Conservation (phyloP, 768 basidiomycete genomes). For the Krasilnikovozyma curviuscula region DNA sequence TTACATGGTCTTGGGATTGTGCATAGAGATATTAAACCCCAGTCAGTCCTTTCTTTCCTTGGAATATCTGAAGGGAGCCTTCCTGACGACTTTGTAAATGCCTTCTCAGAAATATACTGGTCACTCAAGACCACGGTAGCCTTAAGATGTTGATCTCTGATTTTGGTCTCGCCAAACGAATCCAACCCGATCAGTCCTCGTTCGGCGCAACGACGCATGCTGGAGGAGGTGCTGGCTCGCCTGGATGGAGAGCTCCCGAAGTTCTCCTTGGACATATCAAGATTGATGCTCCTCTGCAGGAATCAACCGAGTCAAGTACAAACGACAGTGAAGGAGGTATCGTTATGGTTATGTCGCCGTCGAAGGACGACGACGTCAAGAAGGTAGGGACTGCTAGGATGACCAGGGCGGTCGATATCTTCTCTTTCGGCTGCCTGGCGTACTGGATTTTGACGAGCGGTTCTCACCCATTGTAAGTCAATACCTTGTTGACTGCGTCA, state of each 20-base stretch:
- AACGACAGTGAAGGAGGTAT: neutral
- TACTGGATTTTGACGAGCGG: slow-evolving; percentile 82
- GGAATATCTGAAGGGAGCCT: neutral
- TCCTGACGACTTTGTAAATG: neutral
- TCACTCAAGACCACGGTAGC: slow-evolving; percentile 35
- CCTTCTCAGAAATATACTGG: slow-evolving; percentile 49
- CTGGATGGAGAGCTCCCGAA: slow-evolving; percentile 96
- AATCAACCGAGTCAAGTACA: neutral
- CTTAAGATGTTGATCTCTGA: slow-evolving; percentile 41
- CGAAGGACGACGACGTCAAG: slow-evolving; percentile 32
- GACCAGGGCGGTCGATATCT: slow-evolving; percentile 91
- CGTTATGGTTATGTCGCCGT: slow-evolving; percentile 39
- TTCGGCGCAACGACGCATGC: slow-evolving; percentile 70
- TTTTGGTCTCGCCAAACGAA: slow-evolving; percentile 87
- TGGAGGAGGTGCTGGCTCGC: slow-evolving; percentile 69
- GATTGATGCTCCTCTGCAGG: slow-evolving; percentile 61
- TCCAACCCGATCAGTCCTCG: slow-evolving; percentile 88
- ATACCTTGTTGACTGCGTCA: neutral
- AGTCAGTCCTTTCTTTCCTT: slow-evolving; percentile 27
- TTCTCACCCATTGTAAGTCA: slow-evolving; percentile 50
- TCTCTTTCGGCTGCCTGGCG: slow-evolving; percentile 85
- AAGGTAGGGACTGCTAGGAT: slow-evolving; percentile 39
- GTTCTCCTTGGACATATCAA: slow-evolving; percentile 85
- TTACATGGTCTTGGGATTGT: slow-evolving; percentile 84
- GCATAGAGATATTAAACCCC: slow-evolving; percentile 97